Evolutionary conservation across 345 rosid species (phyloP).

Genomic region (Pseudoturritis turrita): DNA sequence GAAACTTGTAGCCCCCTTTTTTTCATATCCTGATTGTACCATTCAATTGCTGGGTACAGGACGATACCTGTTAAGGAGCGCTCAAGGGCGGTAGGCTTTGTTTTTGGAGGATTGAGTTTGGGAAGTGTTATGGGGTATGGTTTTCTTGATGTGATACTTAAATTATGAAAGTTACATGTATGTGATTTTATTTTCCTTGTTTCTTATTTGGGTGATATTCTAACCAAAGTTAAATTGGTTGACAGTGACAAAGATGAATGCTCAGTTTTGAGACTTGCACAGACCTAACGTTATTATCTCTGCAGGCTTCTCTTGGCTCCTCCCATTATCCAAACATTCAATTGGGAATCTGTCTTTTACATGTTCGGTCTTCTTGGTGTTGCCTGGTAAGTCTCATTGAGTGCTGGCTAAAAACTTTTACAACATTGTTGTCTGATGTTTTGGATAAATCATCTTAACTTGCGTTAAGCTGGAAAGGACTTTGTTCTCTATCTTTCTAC

Average conservation of each 20-base stretch:
- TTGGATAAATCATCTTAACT: not conserved
- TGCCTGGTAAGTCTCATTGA: constrained; percentile 59
- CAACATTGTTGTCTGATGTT: not conserved
- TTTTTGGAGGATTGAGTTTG: constrained; percentile 85
- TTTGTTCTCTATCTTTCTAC: not conserved
- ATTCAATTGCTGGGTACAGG: constrained; percentile 42
- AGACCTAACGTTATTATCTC: constrained; percentile 23
- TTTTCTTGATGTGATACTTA: constrained; percentile 15
- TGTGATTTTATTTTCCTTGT: not conserved
- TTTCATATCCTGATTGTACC: constrained; percentile 16
- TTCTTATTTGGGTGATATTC: not conserved
- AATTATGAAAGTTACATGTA: not conserved
- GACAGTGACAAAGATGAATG: not conserved
- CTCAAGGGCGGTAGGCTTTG: constrained; percentile 89
- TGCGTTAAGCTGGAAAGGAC: not conserved
- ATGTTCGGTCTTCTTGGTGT: constrained; percentile 73
- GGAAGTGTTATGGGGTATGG: constrained; percentile 92
- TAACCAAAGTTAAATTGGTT: not conserved
- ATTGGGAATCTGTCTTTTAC: constrained; percentile 94
- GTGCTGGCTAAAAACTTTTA: not conserved
- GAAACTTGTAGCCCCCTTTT: not conserved
- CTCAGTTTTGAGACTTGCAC: constrained; percentile 1
- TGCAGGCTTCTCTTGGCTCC: constrained; percentile 96
- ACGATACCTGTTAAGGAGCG: constrained; percentile 83
- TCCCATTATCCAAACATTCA: constrained; percentile 70